phyloP scores from a whole-genome alignment of 495 filamentous ascomycete genomes.

The Neurospora hispaniola region DNA sequence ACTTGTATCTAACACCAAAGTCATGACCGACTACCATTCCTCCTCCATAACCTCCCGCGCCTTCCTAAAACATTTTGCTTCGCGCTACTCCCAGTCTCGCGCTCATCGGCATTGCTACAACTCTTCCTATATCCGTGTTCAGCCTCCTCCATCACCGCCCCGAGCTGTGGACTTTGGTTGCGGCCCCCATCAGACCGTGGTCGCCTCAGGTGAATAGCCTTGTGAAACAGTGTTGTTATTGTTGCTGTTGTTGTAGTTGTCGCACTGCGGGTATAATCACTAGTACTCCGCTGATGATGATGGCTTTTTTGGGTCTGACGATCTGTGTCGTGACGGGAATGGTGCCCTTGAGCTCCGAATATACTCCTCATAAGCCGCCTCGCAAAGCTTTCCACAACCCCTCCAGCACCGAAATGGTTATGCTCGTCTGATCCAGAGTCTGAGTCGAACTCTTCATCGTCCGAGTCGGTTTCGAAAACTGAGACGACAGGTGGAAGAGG shows the following conservation, averaged over 20 bases:
- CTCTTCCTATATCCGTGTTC: background rate
- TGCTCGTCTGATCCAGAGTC: background rate
- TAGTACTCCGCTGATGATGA: constrained; percentile 9
- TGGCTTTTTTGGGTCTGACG: background rate
- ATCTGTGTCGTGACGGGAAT: background rate
- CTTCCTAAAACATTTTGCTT: background rate
- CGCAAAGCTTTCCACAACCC: constrained; percentile 1
- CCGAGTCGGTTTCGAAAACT: constrained; percentile 18
- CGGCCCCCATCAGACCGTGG: background rate
- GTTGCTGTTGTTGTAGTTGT: background rate
- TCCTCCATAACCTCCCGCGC: background rate
- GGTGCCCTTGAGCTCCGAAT: background rate
- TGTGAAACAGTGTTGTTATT: background rate
- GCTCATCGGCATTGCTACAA: background rate
- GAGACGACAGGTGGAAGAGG: constrained; percentile 7
- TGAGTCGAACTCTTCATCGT: constrained; percentile 2
- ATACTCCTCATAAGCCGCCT: constrained; percentile 13
- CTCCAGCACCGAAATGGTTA: background rate
- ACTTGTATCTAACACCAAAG: background rate
- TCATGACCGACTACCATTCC: background rate
- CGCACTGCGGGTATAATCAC: constrained; percentile 1
- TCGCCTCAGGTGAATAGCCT: constrained; percentile 3
- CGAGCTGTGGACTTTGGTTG: no score
- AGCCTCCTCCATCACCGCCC: background rate
- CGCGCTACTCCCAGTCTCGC: background rate